Conservation (phyloP, 78 protist genomes). For the Dictyostelium firmibasis region DNA sequence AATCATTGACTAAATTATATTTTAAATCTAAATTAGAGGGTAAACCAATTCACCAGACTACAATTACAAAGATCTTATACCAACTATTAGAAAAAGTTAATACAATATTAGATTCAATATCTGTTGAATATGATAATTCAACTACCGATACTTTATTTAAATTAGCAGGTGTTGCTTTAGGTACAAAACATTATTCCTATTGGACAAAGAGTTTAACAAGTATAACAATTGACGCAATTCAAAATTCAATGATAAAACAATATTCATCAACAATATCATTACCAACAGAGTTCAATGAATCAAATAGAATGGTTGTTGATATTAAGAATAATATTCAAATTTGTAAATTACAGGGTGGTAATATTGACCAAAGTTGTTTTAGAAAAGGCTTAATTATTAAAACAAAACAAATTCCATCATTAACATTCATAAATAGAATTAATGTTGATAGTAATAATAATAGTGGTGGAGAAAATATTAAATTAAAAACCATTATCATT, state of each 20-base stretch:
- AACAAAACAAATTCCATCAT: neutral
- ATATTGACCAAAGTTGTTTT: constrained; percentile 36
- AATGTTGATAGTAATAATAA: neutral
- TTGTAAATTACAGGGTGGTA: constrained; percentile 9
- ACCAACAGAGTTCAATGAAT: no score
- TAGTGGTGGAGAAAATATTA: neutral
- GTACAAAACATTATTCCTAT: constrained; percentile 70
- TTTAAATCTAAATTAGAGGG: neutral
- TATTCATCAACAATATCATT: neutral
- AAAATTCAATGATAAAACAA: neutral
- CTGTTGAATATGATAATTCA: constrained; percentile 3
- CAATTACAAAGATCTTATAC: neutral
- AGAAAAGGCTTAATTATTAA: constrained; percentile 13
- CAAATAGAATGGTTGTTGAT: neutral
- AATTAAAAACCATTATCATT: neutral
- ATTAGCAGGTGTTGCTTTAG: constrained; percentile 73
- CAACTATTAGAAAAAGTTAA: neutral
- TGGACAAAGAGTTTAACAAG: constrained; percentile 35
- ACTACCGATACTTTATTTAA: neutral
- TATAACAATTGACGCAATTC: constrained; percentile 22
- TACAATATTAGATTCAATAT: neutral
- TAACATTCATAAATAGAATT: neutral
- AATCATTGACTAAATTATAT: neutral
- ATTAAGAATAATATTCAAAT: constrained; percentile 17
- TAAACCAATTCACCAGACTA: constrained; percentile 21